phyloP scores from a whole-genome alignment of 352 stramenopile species.

The Globisporangium spiculum region DNA sequence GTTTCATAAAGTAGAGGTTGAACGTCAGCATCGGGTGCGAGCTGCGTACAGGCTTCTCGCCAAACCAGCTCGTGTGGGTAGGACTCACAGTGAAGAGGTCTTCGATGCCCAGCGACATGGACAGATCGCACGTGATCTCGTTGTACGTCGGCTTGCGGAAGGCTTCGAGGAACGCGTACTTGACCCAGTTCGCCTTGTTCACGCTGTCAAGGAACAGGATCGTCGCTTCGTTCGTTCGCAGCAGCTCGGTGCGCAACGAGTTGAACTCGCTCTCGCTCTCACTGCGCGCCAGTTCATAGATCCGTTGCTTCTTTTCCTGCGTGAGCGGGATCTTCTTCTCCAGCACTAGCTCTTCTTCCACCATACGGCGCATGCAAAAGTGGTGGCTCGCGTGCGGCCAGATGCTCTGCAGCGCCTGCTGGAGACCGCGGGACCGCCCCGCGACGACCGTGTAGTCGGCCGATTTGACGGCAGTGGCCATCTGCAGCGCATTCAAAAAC shows the following conservation, averaged over 20 bases:
- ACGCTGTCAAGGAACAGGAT: constrained; percentile 60
- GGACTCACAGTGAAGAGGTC: constrained; percentile 37
- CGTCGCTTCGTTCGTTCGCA: constrained; percentile 47
- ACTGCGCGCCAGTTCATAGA: constrained; percentile 66
- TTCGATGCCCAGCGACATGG: constrained; percentile 36
- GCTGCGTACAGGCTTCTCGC: constrained; percentile 50
- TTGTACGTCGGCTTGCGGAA: constrained; percentile 72
- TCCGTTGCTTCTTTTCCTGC: constrained; percentile 58
- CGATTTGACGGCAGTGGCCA: constrained; percentile 37
- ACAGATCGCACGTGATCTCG: constrained; percentile 65
- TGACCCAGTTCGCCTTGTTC: constrained; percentile 62
- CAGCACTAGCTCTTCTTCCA: constrained; percentile 65
- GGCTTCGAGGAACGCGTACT: constrained; percentile 69
- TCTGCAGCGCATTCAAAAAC: constrained; percentile 59
- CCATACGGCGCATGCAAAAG: constrained; percentile 67
- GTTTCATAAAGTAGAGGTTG: constrained; percentile 71
- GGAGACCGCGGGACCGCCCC: constrained; percentile 47
- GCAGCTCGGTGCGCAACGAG: constrained; percentile 45
- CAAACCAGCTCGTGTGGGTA: constrained; percentile 58
- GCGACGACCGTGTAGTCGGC: constrained; percentile 72
- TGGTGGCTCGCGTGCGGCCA: constrained; percentile 64
- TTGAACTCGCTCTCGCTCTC: constrained; percentile 75
- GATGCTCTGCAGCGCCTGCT: constrained; percentile 43
- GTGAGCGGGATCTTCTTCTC: constrained; percentile 62
- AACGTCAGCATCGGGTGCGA: constrained; percentile 66